Evolutionary conservation across 805 yeast species (phyloP), one percentile per base, ranked within the genome.

Genomic region (Wickerhamomyces rabaulensis): DNA sequence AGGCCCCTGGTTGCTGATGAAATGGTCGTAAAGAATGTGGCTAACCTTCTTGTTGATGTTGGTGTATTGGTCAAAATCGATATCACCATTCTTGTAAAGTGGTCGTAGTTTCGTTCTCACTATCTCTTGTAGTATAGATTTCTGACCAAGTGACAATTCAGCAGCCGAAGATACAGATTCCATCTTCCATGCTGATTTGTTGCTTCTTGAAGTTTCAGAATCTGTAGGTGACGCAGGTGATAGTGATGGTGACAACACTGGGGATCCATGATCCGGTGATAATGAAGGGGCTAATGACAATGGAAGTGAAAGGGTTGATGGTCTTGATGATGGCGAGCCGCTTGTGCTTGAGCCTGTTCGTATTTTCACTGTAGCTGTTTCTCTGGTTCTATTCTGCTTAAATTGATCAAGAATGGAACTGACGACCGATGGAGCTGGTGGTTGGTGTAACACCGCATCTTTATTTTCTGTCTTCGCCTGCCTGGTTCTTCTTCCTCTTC

Each of bases 11-110:
- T 47, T 50, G 41, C 52, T 49, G 8, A 52, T 42, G 9, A 67
- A 63, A 10, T 62, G 57, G 17, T 64, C 64, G 59, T 87, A 87
- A 17, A 85, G 61, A 39, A 67, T 66, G 44, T 87, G 70, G 13
- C 91, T 83, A 6, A 85, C 80, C 3, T 65, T 65, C 64, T 77
- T 78, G 63, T 87, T 87, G 45, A 86, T 71, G 15, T 61, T 62
- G 3, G 88, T 83, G 58, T 82, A 87, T 43, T 69, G 68, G 4
- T 66, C 66, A 25, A 65, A 66, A 26, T 53, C 61, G 4, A 70
- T 53, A 2, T 47, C 47, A 0, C 67, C 67, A 4, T 65, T 62
- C 16, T 66, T 62, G 56, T 78, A 80, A 23, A 74, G 61, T 2
- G 78, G 76, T 42, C 79, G 67, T 41, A 87, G 58, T 17, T 67